phyloP scores from a whole-genome alignment of 768 basidiomycete species.

The Amanita inopinata region DNA sequence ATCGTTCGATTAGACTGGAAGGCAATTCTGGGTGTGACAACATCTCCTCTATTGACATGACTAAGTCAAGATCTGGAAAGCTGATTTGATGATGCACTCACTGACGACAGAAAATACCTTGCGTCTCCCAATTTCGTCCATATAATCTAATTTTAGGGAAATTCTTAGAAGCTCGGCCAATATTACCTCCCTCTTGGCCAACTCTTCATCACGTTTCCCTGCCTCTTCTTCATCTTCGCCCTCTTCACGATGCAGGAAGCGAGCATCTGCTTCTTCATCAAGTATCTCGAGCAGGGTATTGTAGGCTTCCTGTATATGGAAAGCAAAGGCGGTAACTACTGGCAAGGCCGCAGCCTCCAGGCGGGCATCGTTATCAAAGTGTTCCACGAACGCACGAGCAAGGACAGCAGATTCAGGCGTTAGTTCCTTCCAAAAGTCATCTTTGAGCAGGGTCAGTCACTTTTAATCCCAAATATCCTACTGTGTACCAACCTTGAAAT shows the following conservation, averaged over 20 bases:
- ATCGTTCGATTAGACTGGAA: constrained; percentile 64
- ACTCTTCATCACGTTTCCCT: constrained; percentile 46
- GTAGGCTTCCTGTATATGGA: constrained; percentile 70
- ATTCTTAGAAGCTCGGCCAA: constrained; percentile 76
- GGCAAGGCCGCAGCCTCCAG: constrained; percentile 67
- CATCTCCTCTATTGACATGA: constrained; percentile 68
- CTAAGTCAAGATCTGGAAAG: background rate
- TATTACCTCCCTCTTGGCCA: constrained; percentile 59
- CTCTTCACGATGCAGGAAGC: constrained; percentile 21
- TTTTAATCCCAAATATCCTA: background rate
- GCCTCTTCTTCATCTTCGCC: constrained; percentile 34
- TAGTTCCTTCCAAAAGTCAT: constrained; percentile 64
- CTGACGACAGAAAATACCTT: constrained; percentile 87
- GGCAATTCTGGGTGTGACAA: constrained; percentile 77
- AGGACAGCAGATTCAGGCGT: constrained; percentile 78
- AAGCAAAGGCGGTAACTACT: constrained; percentile 88
- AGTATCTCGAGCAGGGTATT: constrained; percentile 41
- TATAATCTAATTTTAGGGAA: constrained; percentile 79
- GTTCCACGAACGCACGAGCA: constrained; percentile 77
- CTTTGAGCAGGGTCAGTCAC: constrained; percentile 23
- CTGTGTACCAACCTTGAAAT: constrained; percentile 54
- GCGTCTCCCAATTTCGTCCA: constrained; percentile 88
- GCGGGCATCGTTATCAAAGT: constrained; percentile 52
- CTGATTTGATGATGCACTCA: constrained; percentile 29
- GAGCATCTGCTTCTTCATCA: constrained; percentile 30